Evolutionary conservation across 106 monocot genomes (phyloP), one percentile per base, ranked within the genome.

Genomic region (Agapanthus africanus): DNA sequence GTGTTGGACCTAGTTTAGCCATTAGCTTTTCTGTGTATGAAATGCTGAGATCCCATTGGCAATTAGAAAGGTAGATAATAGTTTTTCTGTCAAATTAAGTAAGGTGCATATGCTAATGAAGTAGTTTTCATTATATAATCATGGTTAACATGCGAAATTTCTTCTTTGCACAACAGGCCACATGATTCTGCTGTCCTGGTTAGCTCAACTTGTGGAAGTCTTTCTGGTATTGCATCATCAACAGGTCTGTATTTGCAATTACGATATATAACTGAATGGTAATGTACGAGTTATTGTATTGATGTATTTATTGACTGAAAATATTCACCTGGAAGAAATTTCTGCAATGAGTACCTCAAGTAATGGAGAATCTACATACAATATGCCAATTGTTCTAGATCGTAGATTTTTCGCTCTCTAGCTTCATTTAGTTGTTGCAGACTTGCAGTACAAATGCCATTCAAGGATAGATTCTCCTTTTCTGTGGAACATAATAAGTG

Each of bases 221-320:
- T 93, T 64, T 93, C 93, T 68, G 93, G 93, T 16, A 72, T 89
- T 78, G 86, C 89, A 71, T 89, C 93, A 47, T 93, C 93, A 56
- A 93, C 89, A 65, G 89, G 93, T 89, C 68, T 75, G 54, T 68
- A 41, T 36, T 49, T 49, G 41, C 33, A 33, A 36, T 28, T 61
- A 35, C 36, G 34, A 35, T 61, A 36, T 32, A 33, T 33, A 61
- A 61, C 30, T 57, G 7, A 6, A 31, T 57, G 30, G 27, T 2
- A n/a, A n/a, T 21, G 19, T 4, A 21, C 22, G 4, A 21, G 50
- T 50, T 50, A 50, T 50, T 50, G 50, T 44, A 14, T 2, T 50
- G n/a, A 19, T 50, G n/a, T 50, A 2, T 50, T 50, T 50, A 3
- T 7, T 21, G 2, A 4, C 3, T 50, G 18, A 21, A 50, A 50